Percentiles rank a stretch among this genome's conserved stretches.
phyloP scores from a whole-genome alignment of 768 basidiomycete species.

The Leccinum broughii region DNA sequence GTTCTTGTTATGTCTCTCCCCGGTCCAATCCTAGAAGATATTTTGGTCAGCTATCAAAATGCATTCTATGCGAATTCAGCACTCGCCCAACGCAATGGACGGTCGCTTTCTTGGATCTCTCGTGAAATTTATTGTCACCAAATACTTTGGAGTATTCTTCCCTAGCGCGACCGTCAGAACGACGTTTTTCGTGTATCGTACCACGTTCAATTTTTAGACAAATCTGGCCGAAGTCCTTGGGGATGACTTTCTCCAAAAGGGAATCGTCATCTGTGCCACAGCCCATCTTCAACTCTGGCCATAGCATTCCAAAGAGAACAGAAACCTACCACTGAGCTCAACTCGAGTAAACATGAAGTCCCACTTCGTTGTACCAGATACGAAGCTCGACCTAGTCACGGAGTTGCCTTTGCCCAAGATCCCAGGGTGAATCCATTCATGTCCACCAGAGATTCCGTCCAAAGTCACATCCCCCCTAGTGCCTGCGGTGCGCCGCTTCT shows the following conservation, averaged over 20 bases:
- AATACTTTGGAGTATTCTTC: too few species aligned
- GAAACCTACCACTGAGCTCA: not conserved
- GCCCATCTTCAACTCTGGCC: not conserved
- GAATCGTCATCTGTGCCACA: slow-evolving; percentile 21
- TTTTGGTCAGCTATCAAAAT: not conserved
- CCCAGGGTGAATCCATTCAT: not conserved
- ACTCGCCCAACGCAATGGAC: slow-evolving; percentile 22
- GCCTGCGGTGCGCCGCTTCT: not conserved
- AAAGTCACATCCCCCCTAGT: not conserved
- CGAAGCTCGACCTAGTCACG: not conserved
- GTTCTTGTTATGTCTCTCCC: not conserved
- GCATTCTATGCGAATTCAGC: not conserved
- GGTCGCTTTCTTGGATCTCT: slow-evolving; percentile 23
- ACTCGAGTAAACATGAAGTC: not conserved
- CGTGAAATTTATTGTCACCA: slow-evolving; percentile 17
- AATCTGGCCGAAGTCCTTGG: slow-evolving; percentile 20
- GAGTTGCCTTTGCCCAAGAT: not conserved
- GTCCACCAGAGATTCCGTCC: not conserved
- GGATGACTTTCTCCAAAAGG: slow-evolving; percentile 6
- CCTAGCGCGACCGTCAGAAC: not conserved
- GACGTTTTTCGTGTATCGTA: too few species aligned
- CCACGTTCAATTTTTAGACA: slow-evolving; percentile 8
- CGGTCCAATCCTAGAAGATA: slow-evolving; percentile 14
- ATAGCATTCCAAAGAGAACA: not conserved
- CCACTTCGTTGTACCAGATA: not conserved